Evolutionary conservation across 139 green algal species (phyloP).

Genomic region (Medakamo hakoo): DNA sequence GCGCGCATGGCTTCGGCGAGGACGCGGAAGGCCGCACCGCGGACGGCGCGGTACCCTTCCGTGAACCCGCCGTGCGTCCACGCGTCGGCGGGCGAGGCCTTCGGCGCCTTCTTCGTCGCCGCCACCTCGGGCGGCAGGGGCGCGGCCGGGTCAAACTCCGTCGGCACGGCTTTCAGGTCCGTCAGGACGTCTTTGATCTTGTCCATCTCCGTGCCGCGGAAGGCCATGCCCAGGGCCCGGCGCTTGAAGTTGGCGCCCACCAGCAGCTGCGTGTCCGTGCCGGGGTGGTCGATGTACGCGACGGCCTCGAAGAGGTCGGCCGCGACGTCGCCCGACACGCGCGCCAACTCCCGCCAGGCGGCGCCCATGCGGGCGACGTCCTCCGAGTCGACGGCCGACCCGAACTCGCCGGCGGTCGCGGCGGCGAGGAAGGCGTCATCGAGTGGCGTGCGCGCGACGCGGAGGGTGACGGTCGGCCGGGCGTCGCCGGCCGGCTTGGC

Average conservation of each 20-base stretch:
- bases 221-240: slow-evolving; percentile 40
- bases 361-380: not conserved
- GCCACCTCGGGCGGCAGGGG: not conserved
- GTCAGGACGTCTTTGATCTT: slow-evolving; percentile 63
- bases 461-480: not conserved
- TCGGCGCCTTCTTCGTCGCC: not conserved
- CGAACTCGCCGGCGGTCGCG: not conserved
- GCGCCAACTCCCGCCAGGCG: slow-evolving; percentile 26
- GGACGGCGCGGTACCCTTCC: slow-evolving; percentile 13
- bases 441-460: not conserved
- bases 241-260: slow-evolving; percentile 27
- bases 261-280: slow-evolving; percentile 60
- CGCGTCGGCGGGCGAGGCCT: not conserved
- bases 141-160: slow-evolving; percentile 28
- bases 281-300: slow-evolving; percentile 43
- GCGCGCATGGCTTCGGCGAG: slow-evolving; percentile 23
- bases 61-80: slow-evolving; percentile 24
- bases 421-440: not conserved
- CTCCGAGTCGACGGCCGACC: not conserved
- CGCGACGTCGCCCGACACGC: slow-evolving; percentile 19
- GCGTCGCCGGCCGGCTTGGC: no score
- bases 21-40: slow-evolving; percentile 22
- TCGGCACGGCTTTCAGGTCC: slow-evolving; percentile 47
- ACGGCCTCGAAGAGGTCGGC: slow-evolving; percentile 31
- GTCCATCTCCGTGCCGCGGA: slow-evolving; percentile 64